Evolutionary conservation across 495 filamentous ascomycete genomes (phyloP).

Genomic region (Aspergillus nanangensis): DNA sequence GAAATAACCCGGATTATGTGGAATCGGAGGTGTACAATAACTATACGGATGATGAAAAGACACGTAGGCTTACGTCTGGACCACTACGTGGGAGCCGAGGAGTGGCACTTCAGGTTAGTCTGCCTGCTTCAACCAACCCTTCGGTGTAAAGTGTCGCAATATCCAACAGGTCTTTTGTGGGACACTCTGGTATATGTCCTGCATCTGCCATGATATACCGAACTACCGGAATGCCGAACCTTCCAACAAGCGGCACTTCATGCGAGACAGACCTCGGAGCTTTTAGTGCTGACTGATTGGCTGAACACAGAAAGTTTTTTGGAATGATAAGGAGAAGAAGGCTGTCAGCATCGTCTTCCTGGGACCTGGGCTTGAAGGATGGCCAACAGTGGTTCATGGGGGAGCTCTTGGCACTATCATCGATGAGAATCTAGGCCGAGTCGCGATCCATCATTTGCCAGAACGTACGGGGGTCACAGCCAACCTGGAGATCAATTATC

Average conservation of each 20-base stretch:
- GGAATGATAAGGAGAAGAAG: constrained; percentile 42
- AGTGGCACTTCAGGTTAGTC: constrained; percentile 39
- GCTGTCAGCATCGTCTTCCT: constrained; percentile 57
- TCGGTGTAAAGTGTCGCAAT: no score
- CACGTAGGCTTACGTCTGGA: constrained; percentile 34
- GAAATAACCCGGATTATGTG: constrained; percentile 48
- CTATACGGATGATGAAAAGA: constrained; percentile 33
- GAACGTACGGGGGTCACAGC: constrained; percentile 55
- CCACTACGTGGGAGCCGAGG: constrained; percentile 35
- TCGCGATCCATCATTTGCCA: constrained; percentile 36
- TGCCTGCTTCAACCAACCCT: no score
- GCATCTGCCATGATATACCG: no score
- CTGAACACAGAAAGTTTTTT: constrained; percentile 42
- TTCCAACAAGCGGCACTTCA: constrained; percentile 7
- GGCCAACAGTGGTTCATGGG: constrained; percentile 76
- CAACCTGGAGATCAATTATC: constrained; percentile 61
- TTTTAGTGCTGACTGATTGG: constrained; percentile 20
- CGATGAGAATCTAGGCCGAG: constrained; percentile 54
- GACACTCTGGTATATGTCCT: no score
- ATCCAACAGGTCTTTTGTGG: no score
- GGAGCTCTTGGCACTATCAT: constrained; percentile 67
- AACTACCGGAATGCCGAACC: constrained; percentile 5
- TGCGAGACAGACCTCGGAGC: constrained; percentile 9
- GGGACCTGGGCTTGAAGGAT: constrained; percentile 59
- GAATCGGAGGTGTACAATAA: constrained; percentile 53